A percentile compares a stretch with the other conserved stretches of the same genome.
phyloP scores from a whole-genome alignment of 2,329 filamentous ascomycete genomes.

The Dactylellina sp. region DNA sequence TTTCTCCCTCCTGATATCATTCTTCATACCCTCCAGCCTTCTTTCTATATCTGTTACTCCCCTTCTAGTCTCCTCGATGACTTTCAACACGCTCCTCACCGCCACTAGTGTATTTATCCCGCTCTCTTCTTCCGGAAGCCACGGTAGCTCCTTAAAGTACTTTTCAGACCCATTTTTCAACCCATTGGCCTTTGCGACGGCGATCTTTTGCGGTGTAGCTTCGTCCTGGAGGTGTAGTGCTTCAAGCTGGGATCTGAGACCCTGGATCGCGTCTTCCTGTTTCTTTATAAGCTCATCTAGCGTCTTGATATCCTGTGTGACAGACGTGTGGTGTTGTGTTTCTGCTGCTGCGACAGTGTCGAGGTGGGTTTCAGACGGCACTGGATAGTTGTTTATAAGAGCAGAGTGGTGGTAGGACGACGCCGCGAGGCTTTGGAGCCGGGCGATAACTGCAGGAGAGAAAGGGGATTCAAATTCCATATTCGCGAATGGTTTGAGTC shows the following conservation, averaged over 20 bases:
- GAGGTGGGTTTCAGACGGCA: constrained; percentile 29
- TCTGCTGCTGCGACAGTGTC: constrained; percentile 49
- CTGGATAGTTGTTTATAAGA: constrained; percentile 41
- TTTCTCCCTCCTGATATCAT: constrained; percentile 22
- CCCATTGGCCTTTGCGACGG: constrained; percentile 22
- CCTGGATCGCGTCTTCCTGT: constrained; percentile 41
- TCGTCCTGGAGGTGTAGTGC: constrained; percentile 31
- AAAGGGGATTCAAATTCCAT: constrained; percentile 34
- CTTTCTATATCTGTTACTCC: constrained; percentile 34
- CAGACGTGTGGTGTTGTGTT: constrained; percentile 34
- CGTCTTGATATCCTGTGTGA: constrained; percentile 31
- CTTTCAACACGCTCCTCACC: constrained; percentile 25
- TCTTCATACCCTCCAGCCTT: constrained; percentile 38
- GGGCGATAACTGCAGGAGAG: constrained; percentile 35
- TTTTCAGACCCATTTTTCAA: constrained; percentile 43
- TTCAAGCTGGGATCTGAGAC: constrained; percentile 24
- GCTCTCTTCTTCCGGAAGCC: constrained; percentile 48
- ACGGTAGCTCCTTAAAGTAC: constrained; percentile 40
- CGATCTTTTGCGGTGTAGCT: constrained; percentile 38
- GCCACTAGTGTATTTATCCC: constrained; percentile 44
- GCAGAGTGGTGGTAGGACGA: constrained; percentile 32
- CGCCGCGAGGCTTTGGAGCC: constrained; percentile 37
- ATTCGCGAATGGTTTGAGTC: neutral
- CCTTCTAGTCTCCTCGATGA: constrained; percentile 49
- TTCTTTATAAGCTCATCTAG: constrained; percentile 45